phyloP scores from a whole-genome alignment of 2,329 filamentous ascomycete genomes.

The Cadophora luteo-olivacea region DNA sequence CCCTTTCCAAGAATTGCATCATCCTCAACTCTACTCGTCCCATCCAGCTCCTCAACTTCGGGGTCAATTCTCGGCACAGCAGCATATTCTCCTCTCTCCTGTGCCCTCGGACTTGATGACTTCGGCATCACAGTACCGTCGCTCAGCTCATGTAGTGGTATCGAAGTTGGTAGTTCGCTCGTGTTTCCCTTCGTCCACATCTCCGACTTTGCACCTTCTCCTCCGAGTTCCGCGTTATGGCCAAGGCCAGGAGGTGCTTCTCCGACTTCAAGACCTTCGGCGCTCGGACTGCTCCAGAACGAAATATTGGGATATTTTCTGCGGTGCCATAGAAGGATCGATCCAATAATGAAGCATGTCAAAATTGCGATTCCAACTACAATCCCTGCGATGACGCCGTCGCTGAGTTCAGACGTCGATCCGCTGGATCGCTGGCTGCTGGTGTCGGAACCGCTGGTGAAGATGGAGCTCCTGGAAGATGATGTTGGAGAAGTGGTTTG shows the following conservation, averaged over 20 bases:
- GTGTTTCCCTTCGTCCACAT: constrained; percentile 12
- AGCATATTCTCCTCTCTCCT: neutral
- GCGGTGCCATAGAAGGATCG: neutral
- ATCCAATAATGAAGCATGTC: neutral
- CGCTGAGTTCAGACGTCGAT: neutral
- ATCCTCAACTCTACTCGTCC: neutral
- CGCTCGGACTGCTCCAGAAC: neutral
- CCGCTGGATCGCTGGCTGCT: neutral
- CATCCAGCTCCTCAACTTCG: neutral
- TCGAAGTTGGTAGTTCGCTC: neutral
- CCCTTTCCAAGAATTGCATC: neutral
- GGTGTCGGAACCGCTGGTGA: neutral
- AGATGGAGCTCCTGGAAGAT: neutral
- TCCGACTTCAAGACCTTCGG: constrained; percentile 11
- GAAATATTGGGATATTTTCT: neutral
- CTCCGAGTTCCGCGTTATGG: constrained; percentile 4
- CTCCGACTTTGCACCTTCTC: neutral
- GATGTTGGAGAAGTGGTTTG: neutral
- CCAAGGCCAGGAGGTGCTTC: constrained; percentile 6
- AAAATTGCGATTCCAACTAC: neutral
- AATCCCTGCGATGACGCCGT: neutral
- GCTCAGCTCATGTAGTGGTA: neutral
- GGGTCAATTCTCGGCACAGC: neutral
- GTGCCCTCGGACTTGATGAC: neutral
- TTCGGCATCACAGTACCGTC: neutral